Conservation (phyloP, 371 early-diverging fungal species). For the Mortierella sp. region DNA sequence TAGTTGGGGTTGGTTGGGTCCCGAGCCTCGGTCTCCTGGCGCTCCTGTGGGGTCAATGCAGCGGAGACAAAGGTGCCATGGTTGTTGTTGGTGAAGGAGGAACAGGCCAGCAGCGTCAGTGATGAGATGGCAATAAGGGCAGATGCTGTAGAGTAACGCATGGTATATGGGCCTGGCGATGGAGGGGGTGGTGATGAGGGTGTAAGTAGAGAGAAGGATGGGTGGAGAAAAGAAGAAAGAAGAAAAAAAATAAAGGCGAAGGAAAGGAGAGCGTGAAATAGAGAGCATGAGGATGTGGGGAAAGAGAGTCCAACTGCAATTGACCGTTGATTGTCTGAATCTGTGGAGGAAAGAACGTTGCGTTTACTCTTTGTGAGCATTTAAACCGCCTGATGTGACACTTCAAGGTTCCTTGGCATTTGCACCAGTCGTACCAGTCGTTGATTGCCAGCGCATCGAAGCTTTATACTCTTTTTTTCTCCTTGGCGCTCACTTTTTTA, state of each 20-base stretch:
- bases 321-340: too few relatives aligned
- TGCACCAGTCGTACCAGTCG: constrained; percentile 26
- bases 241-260: too few relatives aligned
- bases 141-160: constrained; percentile 18
- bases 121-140: constrained; percentile 24
- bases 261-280: too few relatives aligned
- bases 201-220: neutral
- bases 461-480: neutral
- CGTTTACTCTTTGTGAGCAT: too few relatives aligned
- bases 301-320: neutral
- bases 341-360: too few relatives aligned
- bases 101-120: constrained; percentile 22
- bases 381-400: constrained; percentile 2
- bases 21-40: constrained; percentile 29
- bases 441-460: constrained; percentile 38
- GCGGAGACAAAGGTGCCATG: constrained; percentile 15
- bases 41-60: constrained; percentile 37
- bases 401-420: neutral
- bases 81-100: constrained; percentile 7
- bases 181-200: neutral
- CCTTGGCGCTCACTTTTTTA: constrained; percentile 1
- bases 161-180: neutral
- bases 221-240: neutral
- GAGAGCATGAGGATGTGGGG: constrained; percentile 10
- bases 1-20: constrained; percentile 46